Evolutionary conservation across 495 filamentous ascomycete genomes (phyloP).

Genomic region (Filosporella fistucella): DNA sequence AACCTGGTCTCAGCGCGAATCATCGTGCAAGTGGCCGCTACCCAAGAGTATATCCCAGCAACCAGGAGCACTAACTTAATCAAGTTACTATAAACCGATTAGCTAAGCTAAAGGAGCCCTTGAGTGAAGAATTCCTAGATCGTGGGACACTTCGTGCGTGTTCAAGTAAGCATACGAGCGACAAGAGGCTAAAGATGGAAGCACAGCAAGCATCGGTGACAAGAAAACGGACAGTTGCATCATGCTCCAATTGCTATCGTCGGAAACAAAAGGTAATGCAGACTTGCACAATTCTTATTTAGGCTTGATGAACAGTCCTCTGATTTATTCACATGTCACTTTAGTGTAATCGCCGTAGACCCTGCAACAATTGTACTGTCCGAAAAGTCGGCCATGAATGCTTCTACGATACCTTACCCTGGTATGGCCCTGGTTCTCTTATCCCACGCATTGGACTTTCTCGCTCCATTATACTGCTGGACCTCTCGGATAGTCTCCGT

Average conservation of each 20-base stretch:
- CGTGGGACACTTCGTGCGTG: no score
- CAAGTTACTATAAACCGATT: no score
- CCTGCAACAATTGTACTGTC: constrained; percentile 31
- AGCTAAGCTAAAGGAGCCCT: no score
- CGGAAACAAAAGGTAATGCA: constrained; percentile 34
- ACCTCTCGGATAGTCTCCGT: background rate
- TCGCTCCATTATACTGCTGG: background rate
- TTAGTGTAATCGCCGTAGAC: constrained; percentile 35
- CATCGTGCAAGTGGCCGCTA: no score
- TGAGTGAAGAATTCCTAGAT: no score
- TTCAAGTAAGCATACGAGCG: no score
- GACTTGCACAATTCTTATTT: background rate
- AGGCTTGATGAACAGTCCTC: background rate
- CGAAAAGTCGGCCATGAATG: constrained; percentile 27
- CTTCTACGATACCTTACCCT: background rate
- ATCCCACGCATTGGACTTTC: background rate
- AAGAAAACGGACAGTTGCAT: constrained; percentile 18
- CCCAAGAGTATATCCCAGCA: no score
- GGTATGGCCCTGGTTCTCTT: background rate
- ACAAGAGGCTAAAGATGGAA: constrained; percentile 2
- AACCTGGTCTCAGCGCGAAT: no score
- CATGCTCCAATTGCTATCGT: constrained; percentile 33
- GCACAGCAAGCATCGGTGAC: background rate
- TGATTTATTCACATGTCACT: constrained; percentile 5
- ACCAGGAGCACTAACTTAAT: no score